phyloP scores from a whole-genome alignment of 345 rosid genomes.

The Reutealis trisperma region DNA sequence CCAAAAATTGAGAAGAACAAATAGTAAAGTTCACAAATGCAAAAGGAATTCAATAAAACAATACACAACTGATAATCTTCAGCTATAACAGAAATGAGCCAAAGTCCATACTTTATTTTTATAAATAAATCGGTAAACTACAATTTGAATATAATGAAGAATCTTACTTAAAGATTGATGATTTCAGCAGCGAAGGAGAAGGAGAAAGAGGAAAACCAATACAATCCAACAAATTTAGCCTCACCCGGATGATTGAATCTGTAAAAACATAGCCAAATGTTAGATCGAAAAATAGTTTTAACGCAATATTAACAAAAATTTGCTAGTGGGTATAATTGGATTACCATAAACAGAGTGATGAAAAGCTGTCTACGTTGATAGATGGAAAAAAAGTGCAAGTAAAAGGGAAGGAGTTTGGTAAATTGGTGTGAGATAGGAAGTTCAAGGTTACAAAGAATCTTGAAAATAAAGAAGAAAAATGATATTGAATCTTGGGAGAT shows the following conservation, averaged over 20 bases:
- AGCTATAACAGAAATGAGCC: too few relatives aligned
- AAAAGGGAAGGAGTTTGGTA: background rate
- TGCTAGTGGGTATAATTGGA: background rate
- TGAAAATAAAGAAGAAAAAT: background rate
- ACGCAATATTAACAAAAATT: background rate
- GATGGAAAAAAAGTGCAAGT: background rate
- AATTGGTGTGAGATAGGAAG: background rate
- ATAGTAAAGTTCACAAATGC: background rate
- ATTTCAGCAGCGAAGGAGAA: background rate
- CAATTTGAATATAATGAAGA: background rate
- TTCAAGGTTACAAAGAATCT: slow-evolving; percentile 2
- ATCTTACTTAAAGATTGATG: background rate
- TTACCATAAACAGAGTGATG: background rate
- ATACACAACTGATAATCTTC: background rate
- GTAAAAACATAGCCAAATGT: background rate
- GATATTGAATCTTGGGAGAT: background rate
- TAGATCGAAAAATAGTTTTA: background rate
- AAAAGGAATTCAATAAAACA: background rate
- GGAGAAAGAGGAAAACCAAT: background rate
- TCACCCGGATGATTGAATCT: slow-evolving; percentile 21
- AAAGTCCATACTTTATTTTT: too few relatives aligned
- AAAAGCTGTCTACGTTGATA: background rate
- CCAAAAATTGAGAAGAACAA: background rate
- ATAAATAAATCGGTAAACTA: too few relatives aligned
- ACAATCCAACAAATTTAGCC: background rate